These are phyloP conservation scores for Pseudogymnoascus sp. DNA, from an alignment of 2,329 filamentous ascomycete species.

Conservation along the genomic window DNA sequence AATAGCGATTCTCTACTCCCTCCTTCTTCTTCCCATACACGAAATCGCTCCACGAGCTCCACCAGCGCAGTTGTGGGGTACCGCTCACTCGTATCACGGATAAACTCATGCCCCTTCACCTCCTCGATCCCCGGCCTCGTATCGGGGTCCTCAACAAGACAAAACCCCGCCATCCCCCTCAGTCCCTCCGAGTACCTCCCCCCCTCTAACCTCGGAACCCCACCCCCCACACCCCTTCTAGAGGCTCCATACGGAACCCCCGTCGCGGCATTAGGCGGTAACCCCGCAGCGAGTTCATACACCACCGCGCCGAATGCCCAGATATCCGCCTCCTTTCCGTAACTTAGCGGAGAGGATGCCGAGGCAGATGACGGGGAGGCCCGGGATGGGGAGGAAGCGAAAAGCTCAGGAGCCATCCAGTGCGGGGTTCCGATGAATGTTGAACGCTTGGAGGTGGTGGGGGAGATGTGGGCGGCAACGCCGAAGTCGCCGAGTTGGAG, in stretches of 20 bases:
- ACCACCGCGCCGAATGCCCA: constrained; percentile 80
- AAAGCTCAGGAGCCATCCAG: constrained; percentile 80
- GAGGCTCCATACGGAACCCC: constrained; percentile 39
- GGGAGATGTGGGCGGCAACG: constrained; percentile 61
- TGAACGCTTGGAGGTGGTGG: constrained; percentile 66
- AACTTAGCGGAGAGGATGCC: constrained; percentile 48
- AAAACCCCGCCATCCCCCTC: constrained; percentile 63
- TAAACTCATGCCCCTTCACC: constrained; percentile 62
- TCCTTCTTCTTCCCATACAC: constrained; percentile 66
- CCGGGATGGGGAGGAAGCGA: constrained; percentile 39
- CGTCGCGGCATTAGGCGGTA: constrained; percentile 59
- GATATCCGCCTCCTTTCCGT: constrained; percentile 68
- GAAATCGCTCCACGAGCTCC: constrained; percentile 62
- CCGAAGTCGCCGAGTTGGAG: constrained; percentile 82
- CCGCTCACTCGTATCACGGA: constrained; percentile 50
- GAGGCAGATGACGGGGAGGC: too few species aligned
- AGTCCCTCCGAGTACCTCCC: constrained; percentile 62
- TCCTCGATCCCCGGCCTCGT: constrained; percentile 62
- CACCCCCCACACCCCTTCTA: constrained; percentile 49
- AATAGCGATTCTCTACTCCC: constrained; percentile 63
- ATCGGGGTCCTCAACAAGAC: constrained; percentile 59
- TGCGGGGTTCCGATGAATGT: constrained; percentile 77
- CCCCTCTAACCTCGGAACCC: constrained; percentile 61
- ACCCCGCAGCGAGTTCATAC: constrained; percentile 71
- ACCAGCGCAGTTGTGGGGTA: constrained; percentile 58